Percentiles rank a stretch among this genome's conserved stretches.
Evolutionary conservation across 2,329 filamentous ascomycete species (phyloP).

Genomic region (Xylariaceae sp.): DNA sequence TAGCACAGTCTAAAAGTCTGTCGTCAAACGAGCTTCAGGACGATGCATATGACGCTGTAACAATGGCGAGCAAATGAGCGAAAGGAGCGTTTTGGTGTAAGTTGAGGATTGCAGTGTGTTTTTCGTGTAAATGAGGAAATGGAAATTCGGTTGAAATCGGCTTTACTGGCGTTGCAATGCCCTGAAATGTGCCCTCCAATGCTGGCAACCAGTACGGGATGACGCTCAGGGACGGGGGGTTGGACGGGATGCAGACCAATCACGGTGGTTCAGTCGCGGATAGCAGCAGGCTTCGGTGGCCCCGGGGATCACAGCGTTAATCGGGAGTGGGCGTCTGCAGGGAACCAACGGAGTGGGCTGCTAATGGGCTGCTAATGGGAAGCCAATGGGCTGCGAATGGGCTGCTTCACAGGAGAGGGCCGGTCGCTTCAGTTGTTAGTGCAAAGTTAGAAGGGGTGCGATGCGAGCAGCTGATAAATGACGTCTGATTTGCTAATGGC

Average conservation of each 20-base stretch:
- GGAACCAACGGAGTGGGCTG: background rate
- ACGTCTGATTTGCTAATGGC: slow-evolving; percentile 1
- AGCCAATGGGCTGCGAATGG: background rate
- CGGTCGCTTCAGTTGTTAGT: background rate
- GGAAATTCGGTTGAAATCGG: slow-evolving; percentile 10
- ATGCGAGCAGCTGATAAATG: background rate
- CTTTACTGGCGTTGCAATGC: background rate
- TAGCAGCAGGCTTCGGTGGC: slow-evolving; percentile 10
- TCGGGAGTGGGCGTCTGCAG: slow-evolving; percentile 1
- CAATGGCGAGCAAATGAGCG: background rate
- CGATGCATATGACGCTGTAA: slow-evolving; percentile 12
- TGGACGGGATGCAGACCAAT: slow-evolving; percentile 8
- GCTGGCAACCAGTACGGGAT: background rate
- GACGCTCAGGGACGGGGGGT: background rate
- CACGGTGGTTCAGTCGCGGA: slow-evolving; percentile 7
- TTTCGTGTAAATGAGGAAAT: slow-evolving; percentile 2
- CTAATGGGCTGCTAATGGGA: background rate
- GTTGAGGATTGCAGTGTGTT: background rate
- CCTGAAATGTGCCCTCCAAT: background rate
- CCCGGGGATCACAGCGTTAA: background rate
- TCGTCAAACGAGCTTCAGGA: slow-evolving; percentile 4
- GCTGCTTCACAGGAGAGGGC: background rate
- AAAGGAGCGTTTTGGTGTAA: background rate
- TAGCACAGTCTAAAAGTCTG: slow-evolving; percentile 1
- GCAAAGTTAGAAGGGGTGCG: background rate